Evolutionary conservation across 768 basidiomycete species (phyloP).

Genomic region (Kwoniella europaea): DNA sequence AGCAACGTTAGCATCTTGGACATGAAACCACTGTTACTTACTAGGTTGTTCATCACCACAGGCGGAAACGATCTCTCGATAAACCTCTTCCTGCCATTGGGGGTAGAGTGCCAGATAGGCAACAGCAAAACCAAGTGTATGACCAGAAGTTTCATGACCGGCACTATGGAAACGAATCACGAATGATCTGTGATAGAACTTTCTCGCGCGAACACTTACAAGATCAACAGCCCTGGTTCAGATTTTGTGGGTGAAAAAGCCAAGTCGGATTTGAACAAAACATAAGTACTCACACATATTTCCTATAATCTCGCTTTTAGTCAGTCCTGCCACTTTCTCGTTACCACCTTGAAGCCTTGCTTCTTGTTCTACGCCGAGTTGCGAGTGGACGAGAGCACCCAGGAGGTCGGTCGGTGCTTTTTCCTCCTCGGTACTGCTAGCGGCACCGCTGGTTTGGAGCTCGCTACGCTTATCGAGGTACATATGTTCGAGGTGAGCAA

Average conservation of each 20-base stretch:
- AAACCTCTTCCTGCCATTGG: conserved; percentile 47
- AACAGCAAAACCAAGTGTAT: conserved; percentile 49
- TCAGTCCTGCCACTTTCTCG: conserved; percentile 33
- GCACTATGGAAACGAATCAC: conserved; percentile 27
- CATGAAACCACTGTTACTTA: conserved; percentile 16
- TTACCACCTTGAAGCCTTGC: conserved; percentile 14
- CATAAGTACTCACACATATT: conserved; percentile 34
- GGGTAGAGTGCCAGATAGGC: conserved; percentile 51
- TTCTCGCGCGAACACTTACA: conserved; percentile 19
- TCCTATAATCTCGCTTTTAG: conserved; percentile 44
- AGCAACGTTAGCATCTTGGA: not conserved
- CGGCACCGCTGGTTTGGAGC: not conserved
- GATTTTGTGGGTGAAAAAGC: not conserved
- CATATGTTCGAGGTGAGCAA: conserved; percentile 27
- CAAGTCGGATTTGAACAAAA: not conserved
- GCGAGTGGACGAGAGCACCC: conserved; percentile 35
- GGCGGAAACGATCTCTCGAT: conserved; percentile 36
- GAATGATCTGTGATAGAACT: too few species aligned
- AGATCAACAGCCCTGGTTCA: conserved; percentile 31
- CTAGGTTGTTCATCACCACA: conserved; percentile 33
- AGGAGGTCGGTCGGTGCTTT: conserved; percentile 31
- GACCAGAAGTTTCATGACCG: conserved; percentile 52
- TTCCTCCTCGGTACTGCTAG: conserved; percentile 13
- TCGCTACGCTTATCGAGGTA: conserved; percentile 19
- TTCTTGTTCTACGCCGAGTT: conserved; percentile 37